These are phyloP conservation scores for Suillus paluster DNA, from an alignment of 768 basidiomycete species.

Conservation along the genomic window DNA sequence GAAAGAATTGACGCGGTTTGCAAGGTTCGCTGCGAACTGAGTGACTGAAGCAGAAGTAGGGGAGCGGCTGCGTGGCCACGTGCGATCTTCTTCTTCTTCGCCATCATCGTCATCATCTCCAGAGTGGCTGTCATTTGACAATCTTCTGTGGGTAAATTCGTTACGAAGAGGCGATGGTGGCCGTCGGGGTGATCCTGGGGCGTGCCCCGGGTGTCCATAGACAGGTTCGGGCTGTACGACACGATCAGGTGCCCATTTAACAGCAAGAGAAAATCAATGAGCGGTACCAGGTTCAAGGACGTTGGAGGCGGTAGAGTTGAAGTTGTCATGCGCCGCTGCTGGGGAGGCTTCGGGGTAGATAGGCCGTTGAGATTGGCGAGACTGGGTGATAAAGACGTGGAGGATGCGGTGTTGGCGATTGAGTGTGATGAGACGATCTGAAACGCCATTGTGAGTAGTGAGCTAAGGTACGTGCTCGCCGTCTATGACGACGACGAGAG, in stretches of 20 bases:
- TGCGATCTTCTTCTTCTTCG: conserved; percentile 27
- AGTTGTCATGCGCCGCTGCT: conserved; percentile 43
- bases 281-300: conserved; percentile 45
- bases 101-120: conserved; percentile 48
- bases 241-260: conserved; percentile 16
- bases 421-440: conserved; percentile 20
- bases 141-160: conserved; percentile 50
- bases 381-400: conserved; percentile 38
- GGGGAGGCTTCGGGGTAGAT: conserved; percentile 31
- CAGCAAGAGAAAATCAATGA: not conserved
- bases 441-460: conserved; percentile 29
- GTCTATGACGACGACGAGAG: conserved; percentile 29
- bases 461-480: conserved; percentile 30
- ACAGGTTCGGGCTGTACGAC: conserved; percentile 48
- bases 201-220: conserved; percentile 34
- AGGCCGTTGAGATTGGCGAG: conserved; percentile 39
- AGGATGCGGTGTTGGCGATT: conserved; percentile 33
- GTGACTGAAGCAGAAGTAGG: conserved; percentile 73
- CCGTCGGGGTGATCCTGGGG: conserved; percentile 39
- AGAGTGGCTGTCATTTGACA: conserved; percentile 55
- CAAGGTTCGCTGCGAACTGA: conserved; percentile 73
- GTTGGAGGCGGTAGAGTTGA: conserved; percentile 43
- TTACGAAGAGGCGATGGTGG: conserved; percentile 79
- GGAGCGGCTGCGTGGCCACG: conserved; percentile 46
- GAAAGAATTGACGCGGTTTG: conserved; percentile 73